A percentile compares a stretch with the other conserved stretches of the same genome.
Conservation (phyloP, 495 filamentous ascomycete species). For the Cercophora scortea region DNA sequence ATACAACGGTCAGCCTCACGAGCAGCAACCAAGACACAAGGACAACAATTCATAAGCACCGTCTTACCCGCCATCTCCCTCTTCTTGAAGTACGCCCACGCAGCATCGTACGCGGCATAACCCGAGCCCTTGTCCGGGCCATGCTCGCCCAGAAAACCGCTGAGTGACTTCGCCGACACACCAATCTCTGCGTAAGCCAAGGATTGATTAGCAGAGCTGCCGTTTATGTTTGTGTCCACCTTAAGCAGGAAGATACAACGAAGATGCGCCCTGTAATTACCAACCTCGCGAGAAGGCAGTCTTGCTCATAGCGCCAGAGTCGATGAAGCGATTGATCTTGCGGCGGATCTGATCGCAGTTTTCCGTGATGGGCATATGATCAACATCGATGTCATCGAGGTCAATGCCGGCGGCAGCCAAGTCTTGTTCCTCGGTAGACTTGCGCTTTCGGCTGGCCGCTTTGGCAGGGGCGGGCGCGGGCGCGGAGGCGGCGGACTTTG, state of each 20-base stretch:
- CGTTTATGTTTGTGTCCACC: too few relatives aligned
- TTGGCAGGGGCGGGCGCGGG: neutral
- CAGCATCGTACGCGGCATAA: slow-evolving; percentile 17
- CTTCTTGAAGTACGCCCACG: slow-evolving; percentile 29
- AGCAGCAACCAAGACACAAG: too few relatives aligned
- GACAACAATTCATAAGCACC: too few relatives aligned
- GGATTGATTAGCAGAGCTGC: too few relatives aligned
- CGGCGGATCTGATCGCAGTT: slow-evolving; percentile 34
- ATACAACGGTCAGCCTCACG: too few relatives aligned
- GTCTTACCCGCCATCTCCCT: slow-evolving; percentile 14
- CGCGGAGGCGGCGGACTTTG: neutral
- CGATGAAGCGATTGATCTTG: slow-evolving; percentile 35
- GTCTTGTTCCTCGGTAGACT: slow-evolving; percentile 14
- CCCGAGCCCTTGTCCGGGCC: slow-evolving; percentile 23
- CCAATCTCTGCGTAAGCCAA: slow-evolving; percentile 18
- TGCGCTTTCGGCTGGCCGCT: slow-evolving; percentile 25
- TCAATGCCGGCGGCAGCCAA: slow-evolving; percentile 13
- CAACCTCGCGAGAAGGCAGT: slow-evolving; percentile 28
- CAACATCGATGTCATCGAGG: slow-evolving; percentile 15
- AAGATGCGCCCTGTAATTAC: too few relatives aligned
- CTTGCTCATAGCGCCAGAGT: slow-evolving; percentile 39
- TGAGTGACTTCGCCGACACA: slow-evolving; percentile 23
- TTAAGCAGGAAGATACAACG: too few relatives aligned
- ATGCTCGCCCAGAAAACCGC: slow-evolving; percentile 28
- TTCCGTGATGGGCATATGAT: slow-evolving; percentile 11